phyloP scores from a whole-genome alignment of 2,329 filamentous ascomycete species.

The Hymenoscyphus albidus region DNA sequence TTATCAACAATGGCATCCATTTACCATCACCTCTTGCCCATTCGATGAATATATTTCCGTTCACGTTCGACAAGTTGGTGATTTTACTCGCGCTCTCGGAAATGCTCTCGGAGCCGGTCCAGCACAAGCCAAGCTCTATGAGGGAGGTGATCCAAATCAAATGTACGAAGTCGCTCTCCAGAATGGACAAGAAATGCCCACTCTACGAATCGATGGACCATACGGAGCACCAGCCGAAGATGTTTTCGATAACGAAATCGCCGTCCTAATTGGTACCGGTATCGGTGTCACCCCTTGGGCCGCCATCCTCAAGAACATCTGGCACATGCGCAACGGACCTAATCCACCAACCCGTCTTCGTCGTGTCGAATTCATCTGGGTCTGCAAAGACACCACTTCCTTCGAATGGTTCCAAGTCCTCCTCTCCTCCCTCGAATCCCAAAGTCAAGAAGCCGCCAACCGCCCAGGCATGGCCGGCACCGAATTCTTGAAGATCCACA shows the following conservation, averaged over 20 bases:
- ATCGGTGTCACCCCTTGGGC: constrained; percentile 88
- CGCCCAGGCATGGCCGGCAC: constrained; percentile 62
- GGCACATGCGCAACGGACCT: constrained; percentile 86
- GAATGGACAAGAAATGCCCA: constrained; percentile 89
- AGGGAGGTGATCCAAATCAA: constrained; percentile 88
- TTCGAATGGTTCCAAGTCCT: constrained; percentile 99
- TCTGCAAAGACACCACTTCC: constrained; percentile 90
- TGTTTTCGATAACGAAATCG: constrained; percentile 90
- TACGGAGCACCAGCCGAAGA: constrained; percentile 97
- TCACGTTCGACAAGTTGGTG: constrained; percentile 92
- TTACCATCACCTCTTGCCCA: constrained; percentile 97
- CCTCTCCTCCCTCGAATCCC: constrained; percentile 82
- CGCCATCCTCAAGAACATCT: constrained; percentile 92
- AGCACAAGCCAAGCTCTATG: constrained; percentile 84
- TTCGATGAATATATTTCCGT: constrained; percentile 93
- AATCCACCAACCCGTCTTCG: constrained; percentile 86
- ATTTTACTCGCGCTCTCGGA: constrained; percentile 92
- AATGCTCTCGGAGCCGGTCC: constrained; percentile 89
- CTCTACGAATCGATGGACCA: constrained; percentile 85
- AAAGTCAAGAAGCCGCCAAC: constrained; percentile 68
- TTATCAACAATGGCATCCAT: constrained; percentile 93
- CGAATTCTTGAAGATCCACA: constrained; percentile 97
- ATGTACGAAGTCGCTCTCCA: constrained; percentile 98
- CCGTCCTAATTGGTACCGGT: constrained; percentile 79
- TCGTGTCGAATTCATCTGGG: constrained; percentile 98